Evolutionary conservation across 495 filamentous ascomycete species (phyloP).

Genomic region (Aspergillus cavernicola): DNA sequence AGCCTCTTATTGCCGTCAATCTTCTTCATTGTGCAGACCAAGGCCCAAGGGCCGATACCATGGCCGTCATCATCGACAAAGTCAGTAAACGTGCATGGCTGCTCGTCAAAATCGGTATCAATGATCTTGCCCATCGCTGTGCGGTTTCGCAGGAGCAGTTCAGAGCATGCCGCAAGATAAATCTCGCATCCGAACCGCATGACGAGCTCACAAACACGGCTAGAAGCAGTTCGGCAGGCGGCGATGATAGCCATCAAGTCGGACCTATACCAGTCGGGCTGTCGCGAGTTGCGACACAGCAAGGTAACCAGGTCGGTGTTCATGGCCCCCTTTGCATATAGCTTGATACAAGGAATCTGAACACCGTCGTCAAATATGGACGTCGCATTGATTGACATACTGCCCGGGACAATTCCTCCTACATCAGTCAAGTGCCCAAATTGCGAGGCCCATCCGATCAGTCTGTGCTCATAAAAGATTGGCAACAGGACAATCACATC

Average conservation of each 20-base stretch:
- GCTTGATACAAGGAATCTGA: constrained; percentile 49
- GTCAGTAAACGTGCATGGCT: constrained; percentile 44
- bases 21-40: constrained; percentile 47
- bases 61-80: constrained; percentile 53
- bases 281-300: constrained; percentile 45
- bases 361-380: constrained; percentile 51
- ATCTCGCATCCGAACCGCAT: constrained; percentile 39
- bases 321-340: constrained; percentile 40
- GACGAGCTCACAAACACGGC: constrained; percentile 42
- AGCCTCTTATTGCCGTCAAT: constrained; percentile 28
- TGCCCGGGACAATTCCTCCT: constrained; percentile 48
- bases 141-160: constrained; percentile 43
- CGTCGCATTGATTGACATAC: constrained; percentile 49
- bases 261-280: constrained; percentile 48
- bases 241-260: constrained; percentile 47
- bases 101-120: constrained; percentile 39
- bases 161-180: constrained; percentile 40
- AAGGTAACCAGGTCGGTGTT: constrained; percentile 42
- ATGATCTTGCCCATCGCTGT: constrained; percentile 42
- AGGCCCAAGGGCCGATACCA: constrained; percentile 44
- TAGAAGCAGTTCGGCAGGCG: constrained; percentile 43
- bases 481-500: constrained; percentile 47
- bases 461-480: constrained; percentile 38
- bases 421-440: constrained; percentile 52
- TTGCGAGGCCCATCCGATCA: constrained; percentile 48